Evolutionary conservation across 805 yeast genomes (phyloP).

Genomic region (Teunomyces kruisii): DNA sequence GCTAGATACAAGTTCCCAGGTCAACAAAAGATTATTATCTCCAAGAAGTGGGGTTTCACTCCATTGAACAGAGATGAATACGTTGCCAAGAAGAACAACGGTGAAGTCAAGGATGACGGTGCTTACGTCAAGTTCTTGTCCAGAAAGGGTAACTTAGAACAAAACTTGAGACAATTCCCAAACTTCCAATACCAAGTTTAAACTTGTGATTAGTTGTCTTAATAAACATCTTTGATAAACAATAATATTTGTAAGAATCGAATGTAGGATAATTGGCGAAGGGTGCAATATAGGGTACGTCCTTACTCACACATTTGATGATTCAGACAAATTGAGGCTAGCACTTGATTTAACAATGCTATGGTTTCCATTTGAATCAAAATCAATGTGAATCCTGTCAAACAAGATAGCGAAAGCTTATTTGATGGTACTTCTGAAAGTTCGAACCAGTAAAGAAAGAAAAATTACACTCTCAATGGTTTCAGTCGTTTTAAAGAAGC

Average conservation of each 20-base stretch:
- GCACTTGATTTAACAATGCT: too few relatives aligned
- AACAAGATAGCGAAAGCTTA: too few relatives aligned
- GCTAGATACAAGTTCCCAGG: constrained; percentile 99
- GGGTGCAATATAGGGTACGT: too few relatives aligned
- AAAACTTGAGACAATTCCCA: constrained; percentile 93
- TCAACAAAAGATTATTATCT: constrained; percentile 98
- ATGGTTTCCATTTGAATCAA: too few relatives aligned
- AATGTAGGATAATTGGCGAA: too few relatives aligned
- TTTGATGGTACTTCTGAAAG: too few relatives aligned
- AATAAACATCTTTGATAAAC: constrained; percentile 1
- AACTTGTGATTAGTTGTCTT: constrained; percentile 12
- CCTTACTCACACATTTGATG: too few relatives aligned
- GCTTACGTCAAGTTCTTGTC: constrained; percentile 98
- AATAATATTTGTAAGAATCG: not conserved
- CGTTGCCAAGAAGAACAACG: constrained; percentile 89
- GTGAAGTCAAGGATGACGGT: constrained; percentile 99
- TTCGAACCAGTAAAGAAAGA: too few relatives aligned
- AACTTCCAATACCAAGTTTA: constrained; percentile 62
- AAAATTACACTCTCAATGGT: too few relatives aligned
- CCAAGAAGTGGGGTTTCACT: constrained; percentile 99
- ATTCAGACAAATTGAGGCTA: too few relatives aligned
- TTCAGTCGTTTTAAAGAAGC: too few relatives aligned
- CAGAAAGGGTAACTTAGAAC: constrained; percentile 92
- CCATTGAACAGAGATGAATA: constrained; percentile 97
- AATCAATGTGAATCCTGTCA: too few relatives aligned